These are phyloP conservation scores for Bonia amplexicaulis DNA, from an alignment of 176 grass and related monocot genomes.

Conservation along the genomic window DNA sequence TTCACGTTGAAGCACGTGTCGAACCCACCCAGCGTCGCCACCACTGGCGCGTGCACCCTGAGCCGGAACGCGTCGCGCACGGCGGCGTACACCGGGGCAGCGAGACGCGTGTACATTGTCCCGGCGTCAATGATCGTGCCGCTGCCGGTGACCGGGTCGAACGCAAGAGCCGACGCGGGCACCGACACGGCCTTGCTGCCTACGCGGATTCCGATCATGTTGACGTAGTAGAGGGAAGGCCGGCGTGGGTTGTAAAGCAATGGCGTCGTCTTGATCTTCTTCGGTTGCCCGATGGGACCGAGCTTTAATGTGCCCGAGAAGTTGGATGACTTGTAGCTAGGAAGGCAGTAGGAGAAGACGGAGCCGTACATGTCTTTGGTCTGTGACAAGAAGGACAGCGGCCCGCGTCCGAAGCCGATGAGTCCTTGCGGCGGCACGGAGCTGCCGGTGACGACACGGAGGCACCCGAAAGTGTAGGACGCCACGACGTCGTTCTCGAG, in stretches of 20 bases:
- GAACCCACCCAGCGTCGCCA: constrained; percentile 57
- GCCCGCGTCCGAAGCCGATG: constrained; percentile 70
- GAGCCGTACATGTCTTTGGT: constrained; percentile 48
- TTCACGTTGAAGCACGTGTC: constrained; percentile 80
- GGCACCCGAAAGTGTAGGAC: constrained; percentile 70
- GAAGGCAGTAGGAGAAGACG: constrained; percentile 84
- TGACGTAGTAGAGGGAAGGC: constrained; percentile 78
- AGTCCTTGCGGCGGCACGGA: constrained; percentile 66
- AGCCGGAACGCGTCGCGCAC: constrained; percentile 68
- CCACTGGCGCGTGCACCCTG: constrained; percentile 28
- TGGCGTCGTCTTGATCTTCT: constrained; percentile 61
- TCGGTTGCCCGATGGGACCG: constrained; percentile 49
- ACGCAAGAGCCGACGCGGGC: constrained; percentile 37
- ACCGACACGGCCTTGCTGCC: constrained; percentile 46
- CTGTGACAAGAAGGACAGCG: constrained; percentile 69
- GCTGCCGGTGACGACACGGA: constrained; percentile 40
- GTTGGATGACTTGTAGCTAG: constrained; percentile 67
- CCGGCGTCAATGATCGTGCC: constrained; percentile 78
- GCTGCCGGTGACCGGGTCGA: constrained; percentile 47
- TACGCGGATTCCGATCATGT: constrained; percentile 59
- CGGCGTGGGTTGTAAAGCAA: constrained; percentile 59
- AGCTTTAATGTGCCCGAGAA: constrained; percentile 76
- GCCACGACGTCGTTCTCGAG: constrained; percentile 23
- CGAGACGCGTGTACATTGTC: constrained; percentile 74
- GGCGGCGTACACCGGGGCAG: constrained; percentile 53